Conservation (phyloP, 352 stramenopile species). For the Phytopythium sindhum region DNA sequence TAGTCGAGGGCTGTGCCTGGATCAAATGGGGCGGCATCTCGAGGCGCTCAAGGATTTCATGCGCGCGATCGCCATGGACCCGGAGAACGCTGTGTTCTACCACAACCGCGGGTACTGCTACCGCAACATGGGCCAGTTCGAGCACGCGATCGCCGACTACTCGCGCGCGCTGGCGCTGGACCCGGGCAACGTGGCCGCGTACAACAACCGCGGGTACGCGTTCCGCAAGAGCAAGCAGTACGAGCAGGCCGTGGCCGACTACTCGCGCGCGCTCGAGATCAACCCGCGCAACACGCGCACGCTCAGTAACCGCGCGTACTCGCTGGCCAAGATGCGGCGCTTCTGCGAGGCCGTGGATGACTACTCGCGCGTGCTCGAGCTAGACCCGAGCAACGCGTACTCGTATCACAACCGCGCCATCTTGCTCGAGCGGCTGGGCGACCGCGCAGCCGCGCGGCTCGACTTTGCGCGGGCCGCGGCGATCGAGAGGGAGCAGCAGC, state of each 20-base stretch:
- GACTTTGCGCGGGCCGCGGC: constrained; percentile 32
- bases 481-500: constrained; percentile 3
- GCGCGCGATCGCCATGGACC: constrained; percentile 57
- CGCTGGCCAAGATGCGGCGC: constrained; percentile 75
- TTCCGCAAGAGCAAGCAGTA: constrained; percentile 70
- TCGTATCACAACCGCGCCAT: constrained; percentile 85
- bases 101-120: constrained; percentile 87
- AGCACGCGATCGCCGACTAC: constrained; percentile 65
- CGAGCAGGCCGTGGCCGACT: constrained; percentile 69
- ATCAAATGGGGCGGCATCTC: constrained; percentile 55
- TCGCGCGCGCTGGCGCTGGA: constrained; percentile 59
- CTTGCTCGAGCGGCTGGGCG: constrained; percentile 68
- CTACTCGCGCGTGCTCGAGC: constrained; percentile 66
- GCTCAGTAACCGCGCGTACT: constrained; percentile 85
- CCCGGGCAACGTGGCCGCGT: constrained; percentile 64
- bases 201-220: constrained; percentile 86
- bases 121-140: constrained; percentile 75
- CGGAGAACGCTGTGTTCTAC: constrained; percentile 71
- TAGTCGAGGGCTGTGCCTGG: constrained; percentile 70
- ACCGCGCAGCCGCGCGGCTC: constrained; percentile 27
- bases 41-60: constrained; percentile 79
- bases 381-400: constrained; percentile 77
- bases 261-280: constrained; percentile 61
- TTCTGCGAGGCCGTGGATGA: constrained; percentile 63
- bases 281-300: constrained; percentile 78